Percentiles rank a stretch among this genome's conserved stretches.
Conservation (phyloP, 208 protist species). For the Vickermania ingenoplastis region DNA sequence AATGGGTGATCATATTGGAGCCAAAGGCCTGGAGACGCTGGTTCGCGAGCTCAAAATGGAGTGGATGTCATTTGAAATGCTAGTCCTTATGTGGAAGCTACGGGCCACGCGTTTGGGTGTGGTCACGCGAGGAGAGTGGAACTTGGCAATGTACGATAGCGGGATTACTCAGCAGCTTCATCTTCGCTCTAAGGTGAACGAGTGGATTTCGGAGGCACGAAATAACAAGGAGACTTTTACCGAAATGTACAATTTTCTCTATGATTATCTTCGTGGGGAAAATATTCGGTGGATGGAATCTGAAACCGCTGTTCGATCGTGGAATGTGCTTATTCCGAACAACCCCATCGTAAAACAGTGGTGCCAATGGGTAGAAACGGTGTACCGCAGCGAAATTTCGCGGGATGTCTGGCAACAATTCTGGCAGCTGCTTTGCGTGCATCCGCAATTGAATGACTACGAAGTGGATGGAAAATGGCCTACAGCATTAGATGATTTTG, state of each 20-base stretch:
- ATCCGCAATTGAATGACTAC: conserved; percentile 5
- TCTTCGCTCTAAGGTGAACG: conserved; percentile 24
- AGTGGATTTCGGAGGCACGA: conserved; percentile 51
- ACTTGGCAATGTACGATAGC: conserved; percentile 46
- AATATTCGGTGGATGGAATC: conserved; percentile 44
- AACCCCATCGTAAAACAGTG: conserved; percentile 20
- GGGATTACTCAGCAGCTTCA: conserved; percentile 34
- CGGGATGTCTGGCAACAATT: conserved; percentile 81
- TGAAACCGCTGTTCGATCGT: conserved; percentile 34
- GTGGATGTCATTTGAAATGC: conserved; percentile 38
- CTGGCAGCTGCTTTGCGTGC: background rate
- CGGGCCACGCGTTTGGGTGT: conserved; percentile 31
- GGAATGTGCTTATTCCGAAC: conserved; percentile 49
- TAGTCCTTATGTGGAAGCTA: conserved; percentile 71
- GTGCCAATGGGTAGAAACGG: conserved; percentile 33
- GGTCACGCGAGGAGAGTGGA: conserved; percentile 63
- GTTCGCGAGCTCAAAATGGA: conserved; percentile 37
- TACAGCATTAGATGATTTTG: conserved; percentile 59
- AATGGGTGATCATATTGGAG: conserved; percentile 31
- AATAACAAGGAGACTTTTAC: conserved; percentile 22
- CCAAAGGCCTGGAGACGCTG: conserved; percentile 48
- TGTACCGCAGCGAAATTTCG: conserved; percentile 36
- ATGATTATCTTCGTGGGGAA: conserved; percentile 83
- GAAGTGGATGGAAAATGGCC: conserved; percentile 29
- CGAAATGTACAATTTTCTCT: conserved; percentile 76